A percentile compares a stretch with the other conserved stretches of the same genome.
Evolutionary conservation across 805 yeast species (phyloP).

Genomic region (Alloascoidea africana): DNA sequence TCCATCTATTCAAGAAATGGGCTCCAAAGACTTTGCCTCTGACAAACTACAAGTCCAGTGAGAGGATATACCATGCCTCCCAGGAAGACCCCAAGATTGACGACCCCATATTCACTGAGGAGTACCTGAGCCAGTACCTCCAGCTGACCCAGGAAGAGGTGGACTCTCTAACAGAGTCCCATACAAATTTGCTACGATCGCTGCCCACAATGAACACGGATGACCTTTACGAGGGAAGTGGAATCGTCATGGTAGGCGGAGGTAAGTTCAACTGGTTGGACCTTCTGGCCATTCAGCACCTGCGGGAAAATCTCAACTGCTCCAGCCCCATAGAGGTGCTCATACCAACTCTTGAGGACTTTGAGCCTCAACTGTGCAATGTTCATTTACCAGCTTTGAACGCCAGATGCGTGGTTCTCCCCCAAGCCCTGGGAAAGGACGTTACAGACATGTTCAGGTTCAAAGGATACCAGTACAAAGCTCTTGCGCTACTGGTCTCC

Average conservation of each 20-base stretch:
- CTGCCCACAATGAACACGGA: slow-evolving; percentile 6
- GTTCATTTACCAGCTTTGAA: slow-evolving; percentile 41
- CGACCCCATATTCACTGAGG: not conserved
- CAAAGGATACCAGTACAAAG: slow-evolving; percentile 54
- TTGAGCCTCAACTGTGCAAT: slow-evolving; percentile 58
- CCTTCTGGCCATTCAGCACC: slow-evolving; percentile 43
- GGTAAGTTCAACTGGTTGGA: slow-evolving; percentile 66
- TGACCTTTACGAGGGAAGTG: slow-evolving; percentile 30
- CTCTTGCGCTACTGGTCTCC: slow-evolving; percentile 56
- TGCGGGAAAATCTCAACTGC: slow-evolving; percentile 50
- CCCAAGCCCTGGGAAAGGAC: slow-evolving; percentile 41
- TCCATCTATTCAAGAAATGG: slow-evolving; percentile 12
- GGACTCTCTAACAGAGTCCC: not conserved
- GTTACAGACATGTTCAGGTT: slow-evolving; percentile 33
- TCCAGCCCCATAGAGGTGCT: slow-evolving; percentile 70
- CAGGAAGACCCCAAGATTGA: not conserved
- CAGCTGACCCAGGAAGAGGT: not conserved
- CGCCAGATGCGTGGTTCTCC: slow-evolving; percentile 53
- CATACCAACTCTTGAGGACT: slow-evolving; percentile 56
- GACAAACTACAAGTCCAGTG: not conserved
- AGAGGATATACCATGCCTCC: not conserved
- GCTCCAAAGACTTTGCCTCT: slow-evolving; percentile 20
- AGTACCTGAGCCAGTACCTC: not conserved
- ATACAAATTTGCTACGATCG: not conserved
- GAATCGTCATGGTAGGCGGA: slow-evolving; percentile 65